A percentile compares a stretch with the other conserved stretches of the same genome.
phyloP scores from a whole-genome alignment of 2,329 filamentous ascomycete species.

The Monosporascus sp. region DNA sequence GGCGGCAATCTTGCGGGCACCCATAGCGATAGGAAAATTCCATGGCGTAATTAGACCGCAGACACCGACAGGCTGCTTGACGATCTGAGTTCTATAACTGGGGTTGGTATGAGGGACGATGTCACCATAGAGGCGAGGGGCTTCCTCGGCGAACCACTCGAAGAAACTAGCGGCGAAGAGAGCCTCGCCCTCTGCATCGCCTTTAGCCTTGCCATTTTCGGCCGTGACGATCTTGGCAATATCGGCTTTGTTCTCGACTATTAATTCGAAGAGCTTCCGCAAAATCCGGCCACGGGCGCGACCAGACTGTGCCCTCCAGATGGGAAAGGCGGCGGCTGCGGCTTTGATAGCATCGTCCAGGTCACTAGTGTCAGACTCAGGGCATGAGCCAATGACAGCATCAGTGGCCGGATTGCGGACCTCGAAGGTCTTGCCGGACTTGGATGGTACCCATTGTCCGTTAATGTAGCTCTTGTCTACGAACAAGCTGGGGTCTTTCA shows the following conservation, averaged over 20 bases:
- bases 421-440: slow-evolving; percentile 67
- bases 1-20: slow-evolving; percentile 44
- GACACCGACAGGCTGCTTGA: slow-evolving; percentile 61
- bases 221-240: slow-evolving; percentile 61
- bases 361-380: slow-evolving; percentile 63
- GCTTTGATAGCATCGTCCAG: slow-evolving; percentile 63
- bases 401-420: slow-evolving; percentile 65
- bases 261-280: slow-evolving; percentile 57
- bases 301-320: slow-evolving; percentile 51
- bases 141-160: slow-evolving; percentile 58
- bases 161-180: slow-evolving; percentile 52
- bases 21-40: slow-evolving; percentile 60
- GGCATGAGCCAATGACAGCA: slow-evolving; percentile 61
- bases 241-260: slow-evolving; percentile 59
- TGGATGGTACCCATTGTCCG: slow-evolving; percentile 65
- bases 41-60: slow-evolving; percentile 59
- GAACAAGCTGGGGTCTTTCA: slow-evolving; percentile 59
- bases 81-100: slow-evolving; percentile 51
- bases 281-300: slow-evolving; percentile 54
- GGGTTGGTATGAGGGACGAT: slow-evolving; percentile 52
- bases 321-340: slow-evolving; percentile 55
- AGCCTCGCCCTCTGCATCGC: slow-evolving; percentile 52
- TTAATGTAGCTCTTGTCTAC: slow-evolving; percentile 60
- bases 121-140: slow-evolving; percentile 51
- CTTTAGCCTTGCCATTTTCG: slow-evolving; percentile 64